phyloP scores from a whole-genome alignment of 2,329 filamentous ascomycete genomes.

The Scytalidium sp. region DNA sequence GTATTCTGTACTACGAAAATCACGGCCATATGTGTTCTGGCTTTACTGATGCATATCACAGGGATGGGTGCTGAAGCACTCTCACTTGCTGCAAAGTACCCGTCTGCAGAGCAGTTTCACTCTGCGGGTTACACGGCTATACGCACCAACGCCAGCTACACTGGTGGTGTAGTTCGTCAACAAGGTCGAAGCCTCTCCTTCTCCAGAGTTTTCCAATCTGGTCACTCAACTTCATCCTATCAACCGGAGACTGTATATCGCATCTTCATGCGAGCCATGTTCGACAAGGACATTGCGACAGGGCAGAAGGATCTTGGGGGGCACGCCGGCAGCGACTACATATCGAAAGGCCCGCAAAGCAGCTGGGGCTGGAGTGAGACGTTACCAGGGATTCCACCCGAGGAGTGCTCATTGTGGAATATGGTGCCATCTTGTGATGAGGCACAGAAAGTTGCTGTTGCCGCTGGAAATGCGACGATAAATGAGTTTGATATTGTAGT shows the following conservation, averaged over 20 bases:
- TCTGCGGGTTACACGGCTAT: conserved; percentile 68
- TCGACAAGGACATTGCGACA: conserved; percentile 49
- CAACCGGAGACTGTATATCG: conserved; percentile 47
- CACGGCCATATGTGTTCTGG: conserved; percentile 37
- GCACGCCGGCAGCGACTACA: too few relatives aligned
- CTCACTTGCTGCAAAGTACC: conserved; percentile 45
- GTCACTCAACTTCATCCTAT: conserved; percentile 50
- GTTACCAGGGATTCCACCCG: too few relatives aligned
- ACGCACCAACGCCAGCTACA: conserved; percentile 59
- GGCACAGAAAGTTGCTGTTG: too few relatives aligned
- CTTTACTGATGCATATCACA: conserved; percentile 18
- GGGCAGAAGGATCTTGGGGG: conserved; percentile 26
- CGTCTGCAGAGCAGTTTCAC: conserved; percentile 47
- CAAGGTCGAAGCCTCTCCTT: conserved; percentile 65
- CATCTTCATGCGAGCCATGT: conserved; percentile 48
- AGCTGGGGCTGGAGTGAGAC: too few relatives aligned
- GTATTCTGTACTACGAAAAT: conserved; percentile 40
- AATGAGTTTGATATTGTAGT: too few relatives aligned
- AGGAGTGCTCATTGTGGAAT: too few relatives aligned
- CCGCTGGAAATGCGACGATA: too few relatives aligned
- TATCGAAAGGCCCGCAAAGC: too few relatives aligned
- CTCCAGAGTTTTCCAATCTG: conserved; percentile 60
- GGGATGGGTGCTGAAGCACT: conserved; percentile 52
- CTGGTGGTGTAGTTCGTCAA: conserved; percentile 69
- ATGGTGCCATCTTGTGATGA: too few relatives aligned